phyloP scores from a whole-genome alignment of 2,329 filamentous ascomycete genomes.

The Aschersonia sp. region DNA sequence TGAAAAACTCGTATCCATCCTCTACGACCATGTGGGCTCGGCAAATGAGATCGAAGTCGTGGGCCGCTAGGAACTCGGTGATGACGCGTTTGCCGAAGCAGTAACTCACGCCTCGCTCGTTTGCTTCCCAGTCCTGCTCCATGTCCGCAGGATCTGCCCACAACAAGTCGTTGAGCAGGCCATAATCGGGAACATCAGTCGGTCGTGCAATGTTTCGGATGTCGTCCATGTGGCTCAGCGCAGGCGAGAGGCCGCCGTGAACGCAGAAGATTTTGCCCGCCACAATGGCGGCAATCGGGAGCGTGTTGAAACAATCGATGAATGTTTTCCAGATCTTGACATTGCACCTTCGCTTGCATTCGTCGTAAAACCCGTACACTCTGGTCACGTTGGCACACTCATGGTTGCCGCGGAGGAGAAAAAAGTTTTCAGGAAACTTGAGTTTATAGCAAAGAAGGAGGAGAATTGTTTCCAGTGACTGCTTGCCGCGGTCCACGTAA shows the following conservation, averaged over 20 bases:
- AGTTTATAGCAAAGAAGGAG: slow-evolving; percentile 92
- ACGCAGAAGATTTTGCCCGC: slow-evolving; percentile 97
- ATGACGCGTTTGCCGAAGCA: slow-evolving; percentile 98
- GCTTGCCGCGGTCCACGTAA: slow-evolving; percentile 93
- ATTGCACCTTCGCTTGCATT: slow-evolving; percentile 91
- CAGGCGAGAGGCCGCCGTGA: slow-evolving; percentile 85
- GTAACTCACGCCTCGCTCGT: slow-evolving; percentile 92
- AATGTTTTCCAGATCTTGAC: slow-evolving; percentile 99
- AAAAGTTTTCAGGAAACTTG: slow-evolving; percentile 96
- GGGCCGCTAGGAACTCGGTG: slow-evolving; percentile 81
- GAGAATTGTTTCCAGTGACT: slow-evolving; percentile 87
- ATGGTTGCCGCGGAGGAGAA: slow-evolving; percentile 85
- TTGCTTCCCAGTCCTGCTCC: slow-evolving; percentile 96
- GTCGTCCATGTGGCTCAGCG: slow-evolving; percentile 92
- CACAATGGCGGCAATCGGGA: slow-evolving; percentile 92
- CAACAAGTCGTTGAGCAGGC: slow-evolving; percentile 81
- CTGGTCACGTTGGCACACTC: slow-evolving; percentile 93
- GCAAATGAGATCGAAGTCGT: slow-evolving; percentile 96
- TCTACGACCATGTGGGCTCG: slow-evolving; percentile 98
- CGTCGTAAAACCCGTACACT: slow-evolving; percentile 95
- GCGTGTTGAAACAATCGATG: slow-evolving; percentile 87
- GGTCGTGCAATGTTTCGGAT: slow-evolving; percentile 91
- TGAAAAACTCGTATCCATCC: slow-evolving; percentile 98
- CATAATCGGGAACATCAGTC: slow-evolving; percentile 95
- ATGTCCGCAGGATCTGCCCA: slow-evolving; percentile 98